phyloP scores from a whole-genome alignment of 2,329 filamentous ascomycete species.

The Nemania serpens region DNA sequence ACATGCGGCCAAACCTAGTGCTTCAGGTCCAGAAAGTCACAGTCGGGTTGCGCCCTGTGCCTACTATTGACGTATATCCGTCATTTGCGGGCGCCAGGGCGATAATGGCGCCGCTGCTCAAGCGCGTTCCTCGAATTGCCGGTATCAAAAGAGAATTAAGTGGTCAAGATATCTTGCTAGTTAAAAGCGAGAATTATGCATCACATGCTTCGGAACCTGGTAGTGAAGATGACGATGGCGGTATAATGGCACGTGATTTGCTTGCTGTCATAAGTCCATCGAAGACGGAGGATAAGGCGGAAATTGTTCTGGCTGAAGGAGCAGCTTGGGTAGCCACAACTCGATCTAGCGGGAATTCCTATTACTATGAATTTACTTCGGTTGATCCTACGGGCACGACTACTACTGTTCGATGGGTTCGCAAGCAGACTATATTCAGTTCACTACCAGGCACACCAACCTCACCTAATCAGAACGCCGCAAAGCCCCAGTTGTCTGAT shows the following conservation, averaged over 20 bases:
- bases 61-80: slow-evolving; percentile 75
- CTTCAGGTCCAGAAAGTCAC: slow-evolving; percentile 74
- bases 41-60: slow-evolving; percentile 63
- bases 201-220: slow-evolving; percentile 43
- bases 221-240: slow-evolving; percentile 49
- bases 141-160: slow-evolving; percentile 66
- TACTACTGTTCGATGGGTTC: slow-evolving; percentile 72
- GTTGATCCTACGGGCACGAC: slow-evolving; percentile 61
- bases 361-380: slow-evolving; percentile 66
- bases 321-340: slow-evolving; percentile 60
- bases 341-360: slow-evolving; percentile 51
- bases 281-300: slow-evolving; percentile 59
- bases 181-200: slow-evolving; percentile 71
- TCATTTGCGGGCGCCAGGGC: slow-evolving; percentile 62
- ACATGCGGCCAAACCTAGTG: slow-evolving; percentile 69
- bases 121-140: slow-evolving; percentile 67
- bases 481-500: slow-evolving; percentile 43
- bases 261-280: slow-evolving; percentile 71
- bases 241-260: slow-evolving; percentile 52
- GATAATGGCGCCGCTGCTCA: slow-evolving; percentile 62
- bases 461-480: slow-evolving; percentile 29
- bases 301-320: slow-evolving; percentile 70
- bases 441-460: slow-evolving; percentile 36
- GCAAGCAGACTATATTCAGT: slow-evolving; percentile 45
- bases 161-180: slow-evolving; percentile 70